phyloP scores from a whole-genome alignment of 495 filamentous ascomycete genomes.

The Apiosordaria backusii region DNA sequence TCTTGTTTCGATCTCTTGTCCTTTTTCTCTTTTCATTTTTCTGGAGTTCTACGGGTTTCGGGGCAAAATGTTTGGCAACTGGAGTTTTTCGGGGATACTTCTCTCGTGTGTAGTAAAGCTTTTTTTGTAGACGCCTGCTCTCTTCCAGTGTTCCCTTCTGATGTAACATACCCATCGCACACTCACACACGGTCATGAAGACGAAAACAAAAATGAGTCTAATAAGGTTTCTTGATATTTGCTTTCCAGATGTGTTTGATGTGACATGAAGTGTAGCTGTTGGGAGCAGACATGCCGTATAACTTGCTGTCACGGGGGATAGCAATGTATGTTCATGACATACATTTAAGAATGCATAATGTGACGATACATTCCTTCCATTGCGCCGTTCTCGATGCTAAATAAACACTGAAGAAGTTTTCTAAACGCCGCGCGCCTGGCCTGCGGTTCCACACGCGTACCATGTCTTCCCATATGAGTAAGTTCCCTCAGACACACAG shows the following conservation, averaged over 20 bases:
- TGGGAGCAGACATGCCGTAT: no score
- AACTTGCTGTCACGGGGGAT: no score
- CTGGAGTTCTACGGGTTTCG: conserved; percentile 21
- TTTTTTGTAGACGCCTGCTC: conserved; percentile 3
- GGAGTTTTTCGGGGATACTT: conserved; percentile 26
- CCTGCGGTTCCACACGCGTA: background rate
- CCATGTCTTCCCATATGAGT: background rate
- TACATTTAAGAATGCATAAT: no score
- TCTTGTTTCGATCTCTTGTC: conserved; percentile 9
- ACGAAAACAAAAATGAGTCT: conserved; percentile 19
- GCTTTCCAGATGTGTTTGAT: background rate
- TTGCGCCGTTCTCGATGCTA: background rate
- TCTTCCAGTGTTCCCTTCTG: conserved; percentile 16
- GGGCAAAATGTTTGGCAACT: conserved; percentile 21
- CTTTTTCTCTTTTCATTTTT: conserved; percentile 16
- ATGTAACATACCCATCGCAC: conserved; percentile 31
- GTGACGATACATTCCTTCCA: no score
- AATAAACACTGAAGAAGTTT: background rate
- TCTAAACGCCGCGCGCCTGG: background rate
- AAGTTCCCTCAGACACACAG: no score
- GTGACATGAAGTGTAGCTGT: background rate
- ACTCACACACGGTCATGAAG: conserved; percentile 20
- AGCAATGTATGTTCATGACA: no score
- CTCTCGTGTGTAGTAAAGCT: background rate
- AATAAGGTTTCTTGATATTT: background rate